Percentiles rank a stretch among this genome's conserved stretches.
Evolutionary conservation across 2,329 filamentous ascomycete genomes (phyloP).

Genomic region (Arthrobotrys sphaeroides): DNA sequence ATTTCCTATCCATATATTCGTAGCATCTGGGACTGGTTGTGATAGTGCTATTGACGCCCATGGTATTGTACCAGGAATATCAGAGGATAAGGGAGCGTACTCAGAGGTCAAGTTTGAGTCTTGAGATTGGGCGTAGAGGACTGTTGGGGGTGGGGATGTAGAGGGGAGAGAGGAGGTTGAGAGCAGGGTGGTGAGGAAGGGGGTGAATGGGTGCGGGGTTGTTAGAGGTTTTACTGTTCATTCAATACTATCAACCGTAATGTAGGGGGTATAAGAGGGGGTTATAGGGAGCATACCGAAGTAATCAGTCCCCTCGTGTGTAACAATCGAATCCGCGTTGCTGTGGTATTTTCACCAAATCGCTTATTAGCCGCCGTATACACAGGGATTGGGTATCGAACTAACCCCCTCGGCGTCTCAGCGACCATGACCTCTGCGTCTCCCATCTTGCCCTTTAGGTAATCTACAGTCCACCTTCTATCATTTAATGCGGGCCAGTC

Average conservation of each 20-base stretch:
- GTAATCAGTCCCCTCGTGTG: constrained; percentile 56
- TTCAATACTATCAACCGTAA: too few species aligned
- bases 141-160: constrained; percentile 40
- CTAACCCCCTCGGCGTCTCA: constrained; percentile 76
- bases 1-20: constrained; percentile 86
- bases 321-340: constrained; percentile 58
- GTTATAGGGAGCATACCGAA: constrained; percentile 54
- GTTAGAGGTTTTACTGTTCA: constrained; percentile 76
- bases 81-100: constrained; percentile 71
- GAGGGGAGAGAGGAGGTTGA: constrained; percentile 61
- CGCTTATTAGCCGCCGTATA: constrained; percentile 6
- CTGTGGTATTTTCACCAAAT: constrained; percentile 47
- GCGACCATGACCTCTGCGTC: constrained; percentile 75
- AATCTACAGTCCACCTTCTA: constrained; percentile 70
- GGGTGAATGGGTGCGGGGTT: constrained; percentile 69
- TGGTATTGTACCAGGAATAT: constrained; percentile 72
- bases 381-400: constrained; percentile 40
- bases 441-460: constrained; percentile 68
- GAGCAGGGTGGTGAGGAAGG: constrained; percentile 67
- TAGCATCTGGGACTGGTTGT: constrained; percentile 71
- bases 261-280: constrained; percentile 45
- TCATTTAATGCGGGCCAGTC: constrained; percentile 69
- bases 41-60: constrained; percentile 78
- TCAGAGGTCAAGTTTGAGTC: constrained; percentile 83
- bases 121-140: constrained; percentile 80